Percentiles rank a stretch among this genome's conserved stretches.
Evolutionary conservation across 2,329 filamentous ascomycete genomes (phyloP).

Genomic region (Graphilbum sp.): DNA sequence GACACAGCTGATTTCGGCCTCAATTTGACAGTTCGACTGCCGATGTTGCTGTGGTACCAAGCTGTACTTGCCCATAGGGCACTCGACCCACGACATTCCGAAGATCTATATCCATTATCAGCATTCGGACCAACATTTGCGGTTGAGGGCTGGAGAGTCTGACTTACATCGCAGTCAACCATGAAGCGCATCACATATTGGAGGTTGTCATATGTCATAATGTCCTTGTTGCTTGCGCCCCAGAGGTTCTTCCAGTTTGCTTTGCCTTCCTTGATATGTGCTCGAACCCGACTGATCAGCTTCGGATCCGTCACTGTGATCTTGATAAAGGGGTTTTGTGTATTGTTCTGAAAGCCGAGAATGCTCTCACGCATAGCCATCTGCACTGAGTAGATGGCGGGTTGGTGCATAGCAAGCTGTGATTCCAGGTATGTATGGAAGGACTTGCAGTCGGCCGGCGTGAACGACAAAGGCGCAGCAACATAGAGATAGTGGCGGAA

Average conservation of each 20-base stretch:
- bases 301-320: constrained; percentile 86
- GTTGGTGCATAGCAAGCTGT: constrained; percentile 51
- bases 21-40: constrained; percentile 92
- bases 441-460: constrained; percentile 55
- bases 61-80: constrained; percentile 55
- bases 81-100: constrained; percentile 97
- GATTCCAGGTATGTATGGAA: constrained; percentile 72
- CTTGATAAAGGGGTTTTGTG: constrained; percentile 81
- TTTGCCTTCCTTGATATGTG: constrained; percentile 54
- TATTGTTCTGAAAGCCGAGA: constrained; percentile 86
- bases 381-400: constrained; percentile 63
- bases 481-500: constrained; percentile 96
- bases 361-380: constrained; percentile 80
- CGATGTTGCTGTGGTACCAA: constrained; percentile 48
- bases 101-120: no score
- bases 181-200: constrained; percentile 94
- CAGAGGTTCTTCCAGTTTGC: constrained; percentile 89
- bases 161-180: constrained; percentile 79
- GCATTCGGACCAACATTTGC: no score
- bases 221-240: constrained; percentile 47
- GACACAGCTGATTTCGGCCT: constrained; percentile 67
- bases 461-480: constrained; percentile 70
- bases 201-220: constrained; percentile 90
- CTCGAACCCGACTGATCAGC: constrained; percentile 60
- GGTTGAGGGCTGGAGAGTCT: no score